Evolutionary conservation across 805 yeast genomes (phyloP).

Genomic region (Myxozyma mucilagina): DNA sequence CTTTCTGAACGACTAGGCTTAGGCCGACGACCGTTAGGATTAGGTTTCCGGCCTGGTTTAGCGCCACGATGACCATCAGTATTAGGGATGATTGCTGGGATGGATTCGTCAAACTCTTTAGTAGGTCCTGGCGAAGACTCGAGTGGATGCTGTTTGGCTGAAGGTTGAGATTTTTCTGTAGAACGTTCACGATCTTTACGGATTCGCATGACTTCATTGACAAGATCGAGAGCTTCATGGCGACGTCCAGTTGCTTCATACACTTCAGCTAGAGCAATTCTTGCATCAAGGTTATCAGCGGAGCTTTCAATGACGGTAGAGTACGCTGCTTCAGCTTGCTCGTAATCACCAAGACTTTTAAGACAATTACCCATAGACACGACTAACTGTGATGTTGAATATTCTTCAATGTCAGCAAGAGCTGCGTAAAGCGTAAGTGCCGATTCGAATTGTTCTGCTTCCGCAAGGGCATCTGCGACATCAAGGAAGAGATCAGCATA

Average conservation of each 20-base stretch:
- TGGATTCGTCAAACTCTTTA: too few species aligned
- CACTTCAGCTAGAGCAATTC: constrained; percentile 79
- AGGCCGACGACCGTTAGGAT: background rate
- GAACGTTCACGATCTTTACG: constrained; percentile 30
- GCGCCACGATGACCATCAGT: constrained; percentile 11
- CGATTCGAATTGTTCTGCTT: constrained; percentile 66
- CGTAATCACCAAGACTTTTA: constrained; percentile 68
- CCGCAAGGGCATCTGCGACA: constrained; percentile 73
- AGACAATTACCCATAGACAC: constrained; percentile 73
- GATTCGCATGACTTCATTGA: constrained; percentile 35
- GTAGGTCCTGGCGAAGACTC: too few species aligned
- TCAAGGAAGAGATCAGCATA: constrained; percentile 72
- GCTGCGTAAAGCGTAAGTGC: constrained; percentile 69
- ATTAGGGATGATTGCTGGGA: constrained; percentile 27
- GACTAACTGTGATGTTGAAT: constrained; percentile 43
- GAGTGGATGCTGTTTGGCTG: too few species aligned
- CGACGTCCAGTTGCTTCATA: constrained; percentile 48
- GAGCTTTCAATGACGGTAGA: constrained; percentile 49
- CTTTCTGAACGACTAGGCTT: constrained; percentile 16
- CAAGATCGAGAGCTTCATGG: constrained; percentile 38
- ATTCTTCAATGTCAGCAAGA: constrained; percentile 55
- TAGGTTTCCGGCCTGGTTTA: constrained; percentile 6
- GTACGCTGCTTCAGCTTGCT: constrained; percentile 62
- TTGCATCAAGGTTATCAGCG: constrained; percentile 62
- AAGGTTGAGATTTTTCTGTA: too few species aligned